These are phyloP conservation scores for Lactarius psammicola DNA, from an alignment of 768 basidiomycete species.

Conservation along the genomic window DNA sequence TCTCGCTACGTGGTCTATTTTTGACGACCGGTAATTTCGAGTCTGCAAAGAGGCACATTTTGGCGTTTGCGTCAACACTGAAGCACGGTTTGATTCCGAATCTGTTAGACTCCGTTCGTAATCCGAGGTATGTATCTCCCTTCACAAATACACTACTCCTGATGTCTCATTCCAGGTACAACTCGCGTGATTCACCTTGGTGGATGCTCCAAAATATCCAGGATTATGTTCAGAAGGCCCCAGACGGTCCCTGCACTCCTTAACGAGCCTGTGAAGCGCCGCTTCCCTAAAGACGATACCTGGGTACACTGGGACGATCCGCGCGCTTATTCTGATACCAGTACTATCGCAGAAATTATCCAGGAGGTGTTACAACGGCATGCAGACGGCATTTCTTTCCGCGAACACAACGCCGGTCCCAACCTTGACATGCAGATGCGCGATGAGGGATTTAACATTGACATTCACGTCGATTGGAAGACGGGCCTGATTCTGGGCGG, in stretches of 20 bases:
- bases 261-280: constrained; percentile 78
- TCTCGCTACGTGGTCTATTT: constrained; percentile 90
- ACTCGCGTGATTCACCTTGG: constrained; percentile 98
- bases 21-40: constrained; percentile 87
- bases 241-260: constrained; percentile 82
- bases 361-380: constrained; percentile 97
- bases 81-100: constrained; percentile 98
- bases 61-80: constrained; percentile 88
- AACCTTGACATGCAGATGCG: constrained; percentile 98
- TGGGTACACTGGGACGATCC: constrained; percentile 93
- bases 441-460: constrained; percentile 88
- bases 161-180: constrained; percentile 54
- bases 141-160: neutral
- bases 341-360: constrained; percentile 88
- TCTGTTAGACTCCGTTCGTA: constrained; percentile 83
- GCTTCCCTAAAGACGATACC: constrained; percentile 91
- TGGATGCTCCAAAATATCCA: constrained; percentile 99
- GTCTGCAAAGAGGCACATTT: constrained; percentile 84
- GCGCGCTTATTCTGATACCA: constrained; percentile 76
- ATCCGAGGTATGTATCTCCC: constrained; percentile 59
- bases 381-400: constrained; percentile 87
- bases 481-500: constrained; percentile 91
- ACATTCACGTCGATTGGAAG: constrained; percentile 93
- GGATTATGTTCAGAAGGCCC: constrained; percentile 82
- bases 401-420: constrained; percentile 95